Percentiles rank a stretch among this genome's conserved stretches.
phyloP scores from a whole-genome alignment of 768 basidiomycete genomes.

The Rhodotorula paludigena region DNA sequence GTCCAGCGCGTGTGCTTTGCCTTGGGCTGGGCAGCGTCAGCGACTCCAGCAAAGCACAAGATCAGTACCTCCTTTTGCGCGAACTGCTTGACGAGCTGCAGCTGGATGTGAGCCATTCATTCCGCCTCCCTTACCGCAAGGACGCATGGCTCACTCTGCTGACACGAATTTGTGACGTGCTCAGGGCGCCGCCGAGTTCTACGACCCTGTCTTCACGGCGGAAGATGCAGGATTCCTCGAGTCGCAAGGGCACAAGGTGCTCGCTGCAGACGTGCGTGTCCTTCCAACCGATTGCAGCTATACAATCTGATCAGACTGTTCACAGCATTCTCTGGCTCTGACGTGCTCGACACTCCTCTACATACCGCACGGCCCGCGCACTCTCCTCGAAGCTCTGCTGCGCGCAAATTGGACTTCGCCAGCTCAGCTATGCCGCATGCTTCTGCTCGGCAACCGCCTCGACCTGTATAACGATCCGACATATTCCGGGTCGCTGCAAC shows the following conservation, averaged over 20 bases:
- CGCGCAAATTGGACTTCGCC: conserved; percentile 23
- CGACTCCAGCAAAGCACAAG: conserved; percentile 35
- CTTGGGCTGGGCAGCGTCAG: conserved; percentile 34
- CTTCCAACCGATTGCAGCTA: too few relatives aligned
- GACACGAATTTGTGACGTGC: not conserved
- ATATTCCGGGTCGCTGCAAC: conserved; percentile 9
- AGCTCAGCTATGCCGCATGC: conserved; percentile 1
- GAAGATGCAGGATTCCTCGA: conserved; percentile 22
- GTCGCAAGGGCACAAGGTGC: conserved; percentile 9
- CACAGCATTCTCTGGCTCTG: conserved; percentile 18
- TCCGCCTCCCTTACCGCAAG: not conserved
- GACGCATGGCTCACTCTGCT: not conserved
- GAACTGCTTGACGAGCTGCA: conserved; percentile 20
- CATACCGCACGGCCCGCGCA: conserved; percentile 42
- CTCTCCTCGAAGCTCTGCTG: conserved; percentile 38
- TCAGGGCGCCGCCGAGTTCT: conserved; percentile 22
- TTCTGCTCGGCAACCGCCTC: conserved; percentile 39
- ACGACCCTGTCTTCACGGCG: conserved; percentile 30
- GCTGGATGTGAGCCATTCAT: not conserved
- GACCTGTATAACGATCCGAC: conserved; percentile 40
- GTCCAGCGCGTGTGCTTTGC: conserved; percentile 23
- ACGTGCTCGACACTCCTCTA: conserved; percentile 35
- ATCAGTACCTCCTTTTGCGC: conserved; percentile 33
- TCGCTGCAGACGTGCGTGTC: conserved; percentile 11
- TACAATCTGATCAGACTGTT: not conserved